Evolutionary conservation across 768 basidiomycete genomes (phyloP).

Genomic region (Lactarius quietus): DNA sequence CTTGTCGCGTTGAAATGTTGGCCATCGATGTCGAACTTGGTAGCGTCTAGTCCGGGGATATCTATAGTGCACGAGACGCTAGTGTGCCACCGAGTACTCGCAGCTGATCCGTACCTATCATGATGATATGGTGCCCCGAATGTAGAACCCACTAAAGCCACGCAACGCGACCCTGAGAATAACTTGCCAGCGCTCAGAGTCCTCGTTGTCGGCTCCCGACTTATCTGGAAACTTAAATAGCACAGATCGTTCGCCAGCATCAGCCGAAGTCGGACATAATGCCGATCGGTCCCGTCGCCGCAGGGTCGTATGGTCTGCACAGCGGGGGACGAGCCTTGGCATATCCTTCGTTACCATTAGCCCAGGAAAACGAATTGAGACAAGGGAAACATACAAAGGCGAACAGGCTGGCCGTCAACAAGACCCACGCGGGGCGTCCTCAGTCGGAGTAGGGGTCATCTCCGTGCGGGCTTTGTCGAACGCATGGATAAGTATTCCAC

Average conservation of each 20-base stretch:
- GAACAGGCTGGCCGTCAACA: conserved; percentile 60
- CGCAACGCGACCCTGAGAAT: conserved; percentile 84
- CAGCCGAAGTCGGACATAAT: conserved; percentile 76
- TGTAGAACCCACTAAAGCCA: neutral
- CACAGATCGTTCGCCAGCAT: conserved; percentile 50
- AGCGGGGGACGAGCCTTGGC: conserved; percentile 45
- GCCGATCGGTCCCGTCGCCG: too few relatives aligned
- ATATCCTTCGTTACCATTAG: conserved; percentile 11
- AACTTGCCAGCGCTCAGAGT: conserved; percentile 80
- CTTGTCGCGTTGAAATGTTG: conserved; percentile 63
- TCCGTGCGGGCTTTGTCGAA: conserved; percentile 89
- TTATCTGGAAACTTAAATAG: conserved; percentile 63
- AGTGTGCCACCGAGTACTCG: conserved; percentile 38
- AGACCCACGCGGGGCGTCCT: conserved; percentile 71
- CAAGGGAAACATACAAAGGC: conserved; percentile 40
- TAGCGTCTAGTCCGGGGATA: conserved; percentile 65
- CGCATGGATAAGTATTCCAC: conserved; percentile 72
- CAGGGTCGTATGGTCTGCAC: conserved; percentile 67
- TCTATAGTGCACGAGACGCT: conserved; percentile 46
- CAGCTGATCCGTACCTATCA: conserved; percentile 88
- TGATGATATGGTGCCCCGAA: conserved; percentile 75
- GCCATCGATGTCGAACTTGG: conserved; percentile 96
- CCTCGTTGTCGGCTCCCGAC: conserved; percentile 87
- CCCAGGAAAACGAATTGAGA: neutral
- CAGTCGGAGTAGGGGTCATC: conserved; percentile 71